Base-by-base conservation (phyloP, 345 rosid species). In the Corchorus olitorius region DNA sequence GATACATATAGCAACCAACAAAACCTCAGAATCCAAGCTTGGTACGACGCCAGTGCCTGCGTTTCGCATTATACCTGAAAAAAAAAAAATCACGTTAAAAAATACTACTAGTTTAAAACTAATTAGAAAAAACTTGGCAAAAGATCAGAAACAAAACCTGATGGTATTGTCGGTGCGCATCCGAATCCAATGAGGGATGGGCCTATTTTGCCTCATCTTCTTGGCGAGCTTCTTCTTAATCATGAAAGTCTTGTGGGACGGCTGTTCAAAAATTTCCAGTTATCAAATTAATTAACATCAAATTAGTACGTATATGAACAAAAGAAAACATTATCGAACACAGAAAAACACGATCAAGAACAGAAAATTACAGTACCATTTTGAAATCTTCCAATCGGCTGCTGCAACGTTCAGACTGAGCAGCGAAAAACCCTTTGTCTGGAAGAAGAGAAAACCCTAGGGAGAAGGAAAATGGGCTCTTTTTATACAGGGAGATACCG, bases 221-320 rank as follows among this genome's bases (percentile, higher is more conserved):
- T 90, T 90, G 39, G 88, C 94, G 20, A 90, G 85, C 76, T 88
- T 90, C 86, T 88, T 90, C 88, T 90, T 90, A 27, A 90, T 91
- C 83, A 68, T 88, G 70, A 90, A 94, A 14, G 95, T 83, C 90
- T 94, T 94, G 89, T 94, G 98, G 27, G 98, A 91, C 88, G 98
- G 97, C 98, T 91, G 82, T 65, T 65, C 43, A 80, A 19, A 27
- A 39, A 39, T 39, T 53, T 74, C 61, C 74, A 58, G 11, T 41
- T 1, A 66, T 66, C 52, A 65, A n/a, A 53, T 39, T 39, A 4
- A 41, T 33, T 8, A 68, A 48, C 4, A 68, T 22, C 58, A 22
- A 7, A 6, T 22, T 12, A 39, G n/a, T 7, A 14, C 1, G 65
- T 34, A 61, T 7, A 16, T 3, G 5, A 63, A 62, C 45, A 15